These are phyloP conservation scores for Candida ficus DNA, from an alignment of 805 yeast genomes.

Conservation along the genomic window DNA sequence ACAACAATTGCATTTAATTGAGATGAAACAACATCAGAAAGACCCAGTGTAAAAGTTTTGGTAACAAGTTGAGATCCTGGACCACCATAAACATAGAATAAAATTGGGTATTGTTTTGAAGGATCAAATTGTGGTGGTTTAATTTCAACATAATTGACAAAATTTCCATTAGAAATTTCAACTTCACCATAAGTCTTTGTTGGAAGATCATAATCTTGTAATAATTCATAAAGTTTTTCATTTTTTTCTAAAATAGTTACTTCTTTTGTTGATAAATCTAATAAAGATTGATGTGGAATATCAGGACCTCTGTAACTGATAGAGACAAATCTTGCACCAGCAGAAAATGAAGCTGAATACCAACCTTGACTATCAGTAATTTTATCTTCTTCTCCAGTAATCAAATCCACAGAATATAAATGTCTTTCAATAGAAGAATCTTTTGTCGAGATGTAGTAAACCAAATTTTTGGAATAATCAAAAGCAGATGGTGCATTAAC, in stretches of 20 bases:
- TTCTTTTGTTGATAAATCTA: conserved; percentile 43
- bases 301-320: conserved; percentile 74
- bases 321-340: conserved; percentile 69
- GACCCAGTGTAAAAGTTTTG: conserved; percentile 53
- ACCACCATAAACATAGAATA: conserved; percentile 92
- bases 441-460: conserved; percentile 65
- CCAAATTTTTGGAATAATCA: conserved; percentile 46
- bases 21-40: conserved; percentile 74
- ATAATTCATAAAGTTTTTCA: conserved; percentile 33
- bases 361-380: conserved; percentile 53
- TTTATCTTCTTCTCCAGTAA: conserved; percentile 30
- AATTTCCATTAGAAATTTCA: conserved; percentile 36
- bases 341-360: conserved; percentile 68
- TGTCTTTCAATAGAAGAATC: conserved; percentile 82
- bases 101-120: conserved; percentile 59
- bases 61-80: conserved; percentile 87
- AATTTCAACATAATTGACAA: conserved; percentile 68
- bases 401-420: conserved; percentile 61
- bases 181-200: conserved; percentile 45
- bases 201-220: conserved; percentile 54
- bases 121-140: conserved; percentile 69
- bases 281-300: conserved; percentile 71
- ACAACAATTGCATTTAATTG: conserved; percentile 81
- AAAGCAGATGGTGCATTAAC: conserved; percentile 62
- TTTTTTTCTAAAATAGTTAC: conserved; percentile 31